Evolutionary conservation across 2,329 filamentous ascomycete species (phyloP).

Genomic region (Paraphoma sp.): DNA sequence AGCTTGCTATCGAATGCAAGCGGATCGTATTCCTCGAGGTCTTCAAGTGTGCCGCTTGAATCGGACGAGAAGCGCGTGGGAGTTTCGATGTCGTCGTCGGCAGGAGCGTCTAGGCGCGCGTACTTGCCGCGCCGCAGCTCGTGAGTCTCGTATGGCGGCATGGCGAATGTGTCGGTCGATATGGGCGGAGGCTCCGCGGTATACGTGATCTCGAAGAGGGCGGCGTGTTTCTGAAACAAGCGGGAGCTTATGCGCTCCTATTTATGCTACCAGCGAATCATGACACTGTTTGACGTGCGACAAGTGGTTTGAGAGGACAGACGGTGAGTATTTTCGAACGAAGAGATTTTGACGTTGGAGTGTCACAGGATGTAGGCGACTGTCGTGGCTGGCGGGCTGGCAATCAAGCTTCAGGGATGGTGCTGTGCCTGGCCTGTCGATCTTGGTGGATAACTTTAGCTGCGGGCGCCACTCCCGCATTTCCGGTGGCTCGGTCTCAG

Average conservation of each 20-base stretch:
- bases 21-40: constrained; percentile 56
- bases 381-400: neutral
- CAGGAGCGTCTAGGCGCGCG: constrained; percentile 43
- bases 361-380: neutral
- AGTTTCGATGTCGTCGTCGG: constrained; percentile 39
- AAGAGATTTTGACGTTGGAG: neutral
- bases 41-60: constrained; percentile 44
- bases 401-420: neutral
- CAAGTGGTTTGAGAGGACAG: neutral
- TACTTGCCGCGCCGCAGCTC: constrained; percentile 49
- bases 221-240: constrained; percentile 1
- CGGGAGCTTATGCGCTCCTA: constrained; percentile 1
- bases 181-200: neutral
- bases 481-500: neutral
- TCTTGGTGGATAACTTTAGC: neutral
- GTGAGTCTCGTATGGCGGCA: constrained; percentile 39
- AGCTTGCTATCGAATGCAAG: constrained; percentile 51
- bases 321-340: neutral
- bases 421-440: neutral
- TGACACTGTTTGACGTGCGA: constrained; percentile 4
- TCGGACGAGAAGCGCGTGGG: constrained; percentile 47
- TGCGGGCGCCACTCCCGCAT: neutral
- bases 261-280: constrained; percentile 6
- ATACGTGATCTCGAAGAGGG: neutral
- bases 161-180: constrained; percentile 6